phyloP scores from a whole-genome alignment of 176 grass and related monocot species.

The Elymus sibiricus region DNA sequence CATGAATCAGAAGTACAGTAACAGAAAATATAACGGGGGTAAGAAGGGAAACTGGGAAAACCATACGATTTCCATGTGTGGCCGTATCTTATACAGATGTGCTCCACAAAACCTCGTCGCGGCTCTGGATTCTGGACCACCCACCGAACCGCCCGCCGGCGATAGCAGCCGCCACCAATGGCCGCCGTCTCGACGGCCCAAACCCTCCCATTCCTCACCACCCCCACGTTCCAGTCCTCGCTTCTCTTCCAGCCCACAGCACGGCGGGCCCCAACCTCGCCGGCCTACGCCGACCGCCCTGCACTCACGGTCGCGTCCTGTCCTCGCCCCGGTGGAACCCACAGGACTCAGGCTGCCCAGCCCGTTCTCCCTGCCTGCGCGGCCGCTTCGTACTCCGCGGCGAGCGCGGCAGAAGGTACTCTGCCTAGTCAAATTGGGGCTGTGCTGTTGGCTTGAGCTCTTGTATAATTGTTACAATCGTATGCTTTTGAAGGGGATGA shows the following conservation, averaged over 20 bases:
- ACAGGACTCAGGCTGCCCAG: neutral
- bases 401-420: slow-evolving; percentile 25
- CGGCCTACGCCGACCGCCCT: neutral
- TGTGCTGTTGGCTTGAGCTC: neutral
- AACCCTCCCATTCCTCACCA: neutral
- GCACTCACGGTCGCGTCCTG: neutral
- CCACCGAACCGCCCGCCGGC: neutral
- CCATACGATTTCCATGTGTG: neutral
- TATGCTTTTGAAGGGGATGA: slow-evolving; percentile 3
- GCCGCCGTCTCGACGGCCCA: slow-evolving; percentile 9
- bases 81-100: neutral
- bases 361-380: neutral
- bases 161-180: slow-evolving; percentile 22
- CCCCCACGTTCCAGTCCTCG: neutral
- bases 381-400: neutral
- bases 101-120: slow-evolving; percentile 14
- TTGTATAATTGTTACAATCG: neutral
- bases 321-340: neutral
- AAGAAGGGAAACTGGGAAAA: neutral
- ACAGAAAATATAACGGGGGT: no score
- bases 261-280: neutral
- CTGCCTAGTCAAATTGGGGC: neutral
- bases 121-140: neutral
- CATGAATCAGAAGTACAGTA: no score
- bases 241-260: neutral